These are phyloP conservation scores for Eucalyptus marginata DNA, from an alignment of 345 rosid species.

Conservation along the genomic window DNA sequence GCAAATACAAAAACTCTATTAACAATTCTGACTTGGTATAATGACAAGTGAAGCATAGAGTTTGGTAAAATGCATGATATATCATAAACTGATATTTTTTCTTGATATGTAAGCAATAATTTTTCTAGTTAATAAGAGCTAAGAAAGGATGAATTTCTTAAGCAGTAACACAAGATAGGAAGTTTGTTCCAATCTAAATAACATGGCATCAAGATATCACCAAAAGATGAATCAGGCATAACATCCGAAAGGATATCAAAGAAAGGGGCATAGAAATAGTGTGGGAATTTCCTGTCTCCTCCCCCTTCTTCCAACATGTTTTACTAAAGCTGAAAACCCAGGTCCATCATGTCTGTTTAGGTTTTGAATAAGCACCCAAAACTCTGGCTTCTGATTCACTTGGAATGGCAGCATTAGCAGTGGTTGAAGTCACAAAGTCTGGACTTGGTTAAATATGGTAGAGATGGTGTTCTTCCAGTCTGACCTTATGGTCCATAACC, in stretches of 20 bases:
- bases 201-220: not conserved
- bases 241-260: not conserved
- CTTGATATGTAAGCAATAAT: not conserved
- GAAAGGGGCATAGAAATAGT: not conserved
- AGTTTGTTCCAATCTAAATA: not conserved
- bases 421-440: not conserved
- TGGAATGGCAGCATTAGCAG: not conserved
- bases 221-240: not conserved
- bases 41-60: not conserved
- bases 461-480: not conserved
- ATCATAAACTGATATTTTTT: not conserved
- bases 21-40: not conserved
- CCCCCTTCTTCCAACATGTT: not conserved
- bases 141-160: not conserved
- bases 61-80: not conserved
- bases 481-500: not conserved
- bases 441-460: not conserved
- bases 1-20: not conserved
- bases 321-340: not conserved
- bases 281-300: not conserved
- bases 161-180: not conserved
- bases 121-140: not conserved
- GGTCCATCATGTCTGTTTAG: not conserved
- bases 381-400: not conserved
- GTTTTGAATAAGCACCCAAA: not conserved